Base-by-base conservation (phyloP, 768 basidiomycete species). In the Phlegmacium glaucopus region DNA sequence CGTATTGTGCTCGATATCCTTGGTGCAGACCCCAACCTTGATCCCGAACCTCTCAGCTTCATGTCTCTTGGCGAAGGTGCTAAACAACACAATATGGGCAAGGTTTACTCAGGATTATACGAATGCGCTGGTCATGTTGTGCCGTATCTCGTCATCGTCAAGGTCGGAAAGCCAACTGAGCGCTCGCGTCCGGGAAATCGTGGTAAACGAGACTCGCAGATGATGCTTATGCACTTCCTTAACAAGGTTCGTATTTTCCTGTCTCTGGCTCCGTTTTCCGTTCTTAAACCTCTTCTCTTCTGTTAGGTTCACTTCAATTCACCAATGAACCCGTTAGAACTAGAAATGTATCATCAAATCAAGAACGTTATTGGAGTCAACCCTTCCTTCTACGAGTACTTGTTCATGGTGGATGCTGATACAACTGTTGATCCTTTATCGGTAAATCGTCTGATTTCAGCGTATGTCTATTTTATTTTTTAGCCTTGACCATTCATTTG, bases 351-450 rank as follows among this genome's bases (percentile, higher is more conserved):
- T 62, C 96, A 98, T 64, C 96, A 99, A 68, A 94, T 98, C 77
- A 93, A 97, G 79, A 99, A 99, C 60, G 94, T 98, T 45, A 97
- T 99, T 58, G 96, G 96, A 67, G 93, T 99, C 60, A 96, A 99
- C 68, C 96, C 95, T 2, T 86, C 92, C 0, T 97, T 98, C 71
- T 99, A 98, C 68, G 96, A 98, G 68, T 97, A 94, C 59, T 55
- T 94, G 51, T 88, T 95, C 71, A 93, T 83, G 63, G 82, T 96
- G 35, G 93, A 96, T 67, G 93, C 94, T 52, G 93, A 96, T 77
- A 99, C 96, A 1, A 90, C 87, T 8, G 94, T 95, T 30, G 84
- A 93, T 44, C 86, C 90, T 17, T 71, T 85, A 54, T 91, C 93
- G 2, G 72, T 94, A 38, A 97, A 95, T 61, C 83, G 91, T 15